Evolutionary conservation across 129 eudicot genomes (phyloP).

Genomic region (Logfia minima): DNA sequence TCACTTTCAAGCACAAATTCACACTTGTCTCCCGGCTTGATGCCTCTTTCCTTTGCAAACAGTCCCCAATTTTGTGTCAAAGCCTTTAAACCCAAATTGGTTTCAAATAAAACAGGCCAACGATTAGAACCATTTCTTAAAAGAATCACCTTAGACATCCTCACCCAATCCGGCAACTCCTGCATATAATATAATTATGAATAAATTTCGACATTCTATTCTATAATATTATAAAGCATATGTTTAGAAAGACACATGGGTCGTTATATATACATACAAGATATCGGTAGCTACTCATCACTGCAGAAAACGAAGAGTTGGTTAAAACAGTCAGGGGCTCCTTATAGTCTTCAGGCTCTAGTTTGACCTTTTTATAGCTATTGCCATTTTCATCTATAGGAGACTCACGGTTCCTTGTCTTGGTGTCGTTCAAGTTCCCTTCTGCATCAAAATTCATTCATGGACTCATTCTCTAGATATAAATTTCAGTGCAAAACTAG

Average conservation of each 20-base stretch:
- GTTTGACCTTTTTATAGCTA: slow-evolving; percentile 23
- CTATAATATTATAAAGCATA: not conserved
- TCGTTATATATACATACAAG: slow-evolving; percentile 36
- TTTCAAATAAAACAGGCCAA: slow-evolving; percentile 45
- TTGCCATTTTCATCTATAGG: slow-evolving; percentile 12
- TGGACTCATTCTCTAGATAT: not conserved
- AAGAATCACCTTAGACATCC: slow-evolving; percentile 25
- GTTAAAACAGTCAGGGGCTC: not conserved
- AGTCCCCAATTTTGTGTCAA: slow-evolving; percentile 40
- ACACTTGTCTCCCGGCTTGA: slow-evolving; percentile 42
- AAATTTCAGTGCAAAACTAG: not conserved
- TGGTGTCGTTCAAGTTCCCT: not conserved
- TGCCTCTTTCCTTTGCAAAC: slow-evolving; percentile 33
- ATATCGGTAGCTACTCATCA: slow-evolving; percentile 33
- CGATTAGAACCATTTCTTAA: slow-evolving; percentile 29
- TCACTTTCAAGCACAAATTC: slow-evolving; percentile 34
- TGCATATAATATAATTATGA: slow-evolving; percentile 16
- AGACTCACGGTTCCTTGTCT: slow-evolving; percentile 1
- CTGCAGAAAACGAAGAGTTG: slow-evolving; percentile 37
- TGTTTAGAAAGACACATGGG: not conserved
- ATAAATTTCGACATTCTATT: not conserved
- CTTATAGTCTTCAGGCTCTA: slow-evolving; percentile 39
- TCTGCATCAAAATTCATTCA: slow-evolving; percentile 18
- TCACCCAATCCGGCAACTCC: slow-evolving; percentile 40
- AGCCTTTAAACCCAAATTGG: slow-evolving; percentile 36